Evolutionary conservation across 805 yeast genomes (phyloP), one percentile per base, ranked within the genome.

Genomic region (Clavispora carvajalis): DNA sequence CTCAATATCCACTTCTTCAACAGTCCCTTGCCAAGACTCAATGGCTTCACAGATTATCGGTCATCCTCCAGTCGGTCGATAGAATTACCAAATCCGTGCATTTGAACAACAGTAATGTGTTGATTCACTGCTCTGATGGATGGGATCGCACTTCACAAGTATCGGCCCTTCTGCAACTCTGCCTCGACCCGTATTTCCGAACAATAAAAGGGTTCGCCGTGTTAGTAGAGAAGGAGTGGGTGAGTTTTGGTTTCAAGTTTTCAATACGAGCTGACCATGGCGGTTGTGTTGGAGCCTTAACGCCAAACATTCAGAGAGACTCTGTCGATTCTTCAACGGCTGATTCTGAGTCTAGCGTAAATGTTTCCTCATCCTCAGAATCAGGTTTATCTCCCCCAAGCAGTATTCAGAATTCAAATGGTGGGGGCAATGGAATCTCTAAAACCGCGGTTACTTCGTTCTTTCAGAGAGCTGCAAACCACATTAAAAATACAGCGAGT

Each of bases 121-220:
- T 93, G 8, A 75, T 93, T 6, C 99, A 93, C 65, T 93, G 99
- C 59, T 88, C 97, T 1, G 99, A 93, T 65, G 99, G 99, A 1
- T 93, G 99, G 99, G 99, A 93, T 58, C 70, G 99, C 43, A 93
- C 99, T 0, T 79, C 97, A 0, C 98, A 93, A 57, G 77, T 90
- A 1, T 74, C 89, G 5, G 82, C 96, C 2, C 65, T 93, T 45
- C 77, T 90, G 18, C 91, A 91, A 61, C 63, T 93, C 5, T 86
- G 96, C 55, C 67, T 90, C 7, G 98, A 93, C 59, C 97, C 98
- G 1, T 87, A 77, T 57, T 93, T 74, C 60, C 72, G 99, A 48
- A 90, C 98, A 0, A 48, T 86, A 3, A 83, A 88, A 43, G 99
- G 99, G 3, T 89, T 93, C 55, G 82, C 85, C 64, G 74, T 80